A percentile compares a stretch with the other conserved stretches of the same genome.
These are phyloP conservation scores for Fusarium denticulatum DNA, from an alignment of 2,329 filamentous ascomycete genomes.

Conservation along the genomic window DNA sequence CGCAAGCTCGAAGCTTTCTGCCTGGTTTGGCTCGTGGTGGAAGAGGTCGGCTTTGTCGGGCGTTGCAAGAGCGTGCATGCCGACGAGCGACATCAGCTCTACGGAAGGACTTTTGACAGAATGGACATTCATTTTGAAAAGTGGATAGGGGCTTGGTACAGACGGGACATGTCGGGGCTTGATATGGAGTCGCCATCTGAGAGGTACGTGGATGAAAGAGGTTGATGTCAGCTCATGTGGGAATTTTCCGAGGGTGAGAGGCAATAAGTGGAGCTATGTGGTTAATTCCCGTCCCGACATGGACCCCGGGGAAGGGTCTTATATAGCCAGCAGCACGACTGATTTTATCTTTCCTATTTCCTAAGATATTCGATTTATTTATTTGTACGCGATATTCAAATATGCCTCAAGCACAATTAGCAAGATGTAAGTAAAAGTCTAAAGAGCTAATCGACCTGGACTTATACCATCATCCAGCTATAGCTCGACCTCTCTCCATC, in stretches of 20 bases:
- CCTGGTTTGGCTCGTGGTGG: slow-evolving; percentile 17
- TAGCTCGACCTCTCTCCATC: slow-evolving; percentile 1
- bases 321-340: not conserved
- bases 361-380: not conserved
- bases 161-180: not conserved
- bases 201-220: not conserved
- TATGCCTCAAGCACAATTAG: not conserved
- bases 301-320: not conserved
- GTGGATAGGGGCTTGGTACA: not conserved
- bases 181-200: not conserved
- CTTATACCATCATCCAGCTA: slow-evolving; percentile 14
- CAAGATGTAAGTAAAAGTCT: not conserved
- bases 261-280: slow-evolving; percentile 14
- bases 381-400: fast-evolving
- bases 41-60: slow-evolving; percentile 4
- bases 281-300: slow-evolving; percentile 15
- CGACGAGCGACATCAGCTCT: slow-evolving; percentile 25
- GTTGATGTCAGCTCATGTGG: slow-evolving; percentile 16
- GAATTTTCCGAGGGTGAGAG: slow-evolving; percentile 14
- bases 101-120: slow-evolving; percentile 22
- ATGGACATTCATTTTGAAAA: not conserved
- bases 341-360: not conserved
- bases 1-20: slow-evolving; percentile 26
- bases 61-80: slow-evolving; percentile 16
- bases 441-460: not conserved